These are phyloP conservation scores for Nicotiana sylvestris DNA, from an alignment of 257 asterid species.

Conservation along the genomic window DNA sequence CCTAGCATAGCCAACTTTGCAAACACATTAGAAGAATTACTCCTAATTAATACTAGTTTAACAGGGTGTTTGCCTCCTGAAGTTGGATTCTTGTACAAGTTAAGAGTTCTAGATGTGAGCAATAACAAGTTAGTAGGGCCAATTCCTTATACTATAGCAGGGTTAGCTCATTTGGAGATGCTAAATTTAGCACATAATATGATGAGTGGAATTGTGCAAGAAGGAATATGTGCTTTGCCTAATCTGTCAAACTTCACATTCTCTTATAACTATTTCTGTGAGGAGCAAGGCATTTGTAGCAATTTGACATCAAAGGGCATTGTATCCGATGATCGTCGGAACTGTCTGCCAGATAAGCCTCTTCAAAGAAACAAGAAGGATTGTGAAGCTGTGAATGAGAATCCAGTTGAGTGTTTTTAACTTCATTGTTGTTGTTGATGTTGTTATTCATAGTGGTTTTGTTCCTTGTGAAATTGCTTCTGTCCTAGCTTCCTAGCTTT, in stretches of 20 bases:
- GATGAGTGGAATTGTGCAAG: conserved; percentile 50
- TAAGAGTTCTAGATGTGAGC: conserved; percentile 54
- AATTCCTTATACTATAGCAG: conserved; percentile 52
- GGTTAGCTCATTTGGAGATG: conserved; percentile 42
- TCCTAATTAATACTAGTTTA: conserved; percentile 49
- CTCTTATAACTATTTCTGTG: conserved; percentile 49
- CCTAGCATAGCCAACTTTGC: conserved; percentile 54
- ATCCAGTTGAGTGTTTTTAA: conserved; percentile 41
- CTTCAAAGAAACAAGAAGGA: conserved; percentile 62
- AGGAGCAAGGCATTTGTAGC: conserved; percentile 47
- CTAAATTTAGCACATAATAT: conserved; percentile 55
- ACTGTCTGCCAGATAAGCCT: conserved; percentile 53
- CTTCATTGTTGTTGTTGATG: conserved; percentile 18
- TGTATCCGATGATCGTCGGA: conserved; percentile 41
- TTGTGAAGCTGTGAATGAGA: conserved; percentile 36
- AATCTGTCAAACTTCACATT: conserved; percentile 39
- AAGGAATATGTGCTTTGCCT: conserved; percentile 54
- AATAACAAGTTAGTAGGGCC: conserved; percentile 43
- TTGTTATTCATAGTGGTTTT: not conserved
- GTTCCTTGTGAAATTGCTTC: not conserved
- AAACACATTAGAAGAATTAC: conserved; percentile 47
- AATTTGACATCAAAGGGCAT: conserved; percentile 49
- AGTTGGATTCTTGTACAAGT: conserved; percentile 50
- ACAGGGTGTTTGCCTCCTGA: conserved; percentile 59
- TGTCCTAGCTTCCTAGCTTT: not conserved